Percentiles rank a stretch among this genome's conserved stretches.
Evolutionary conservation across 78 protist genomes (phyloP).

Genomic region (Corallochytrium limacisporum): DNA sequence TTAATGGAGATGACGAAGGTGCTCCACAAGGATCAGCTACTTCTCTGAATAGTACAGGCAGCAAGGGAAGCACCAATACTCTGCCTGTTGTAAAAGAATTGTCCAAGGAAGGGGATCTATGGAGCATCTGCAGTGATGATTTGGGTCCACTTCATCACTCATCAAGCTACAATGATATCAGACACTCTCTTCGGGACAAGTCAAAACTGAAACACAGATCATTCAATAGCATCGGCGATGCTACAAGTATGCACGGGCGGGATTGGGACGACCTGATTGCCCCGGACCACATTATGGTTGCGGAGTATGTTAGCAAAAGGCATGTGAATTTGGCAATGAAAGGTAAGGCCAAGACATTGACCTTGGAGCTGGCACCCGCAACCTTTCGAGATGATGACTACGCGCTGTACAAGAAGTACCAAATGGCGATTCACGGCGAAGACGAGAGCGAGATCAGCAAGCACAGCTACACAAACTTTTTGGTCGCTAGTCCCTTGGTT

Average conservation of each 20-base stretch:
- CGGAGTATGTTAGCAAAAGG: neutral
- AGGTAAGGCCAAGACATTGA: neutral
- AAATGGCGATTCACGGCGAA: conserved; percentile 24
- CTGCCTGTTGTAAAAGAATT: no score
- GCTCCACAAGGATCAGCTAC: no score
- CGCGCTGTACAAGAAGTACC: conserved; percentile 26
- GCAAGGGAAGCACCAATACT: no score
- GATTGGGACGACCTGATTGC: neutral
- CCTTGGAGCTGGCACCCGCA: neutral
- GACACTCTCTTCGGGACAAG: neutral
- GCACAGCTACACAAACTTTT: conserved; percentile 9
- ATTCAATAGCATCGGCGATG: neutral
- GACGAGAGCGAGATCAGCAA: neutral
- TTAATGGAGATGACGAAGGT: no score
- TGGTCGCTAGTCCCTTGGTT: neutral
- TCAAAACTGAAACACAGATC: neutral
- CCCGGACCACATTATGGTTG: neutral
- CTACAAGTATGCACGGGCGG: neutral
- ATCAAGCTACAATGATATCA: no score
- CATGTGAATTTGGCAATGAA: neutral
- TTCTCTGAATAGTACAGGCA: no score
- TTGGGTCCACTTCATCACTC: no score
- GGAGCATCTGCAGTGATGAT: no score
- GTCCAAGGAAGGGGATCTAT: no score
- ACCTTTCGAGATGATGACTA: neutral